A percentile compares a stretch with the other conserved stretches of the same genome.
Conservation (phyloP, 495 filamentous ascomycete species). For the Penicillium odoratum region DNA sequence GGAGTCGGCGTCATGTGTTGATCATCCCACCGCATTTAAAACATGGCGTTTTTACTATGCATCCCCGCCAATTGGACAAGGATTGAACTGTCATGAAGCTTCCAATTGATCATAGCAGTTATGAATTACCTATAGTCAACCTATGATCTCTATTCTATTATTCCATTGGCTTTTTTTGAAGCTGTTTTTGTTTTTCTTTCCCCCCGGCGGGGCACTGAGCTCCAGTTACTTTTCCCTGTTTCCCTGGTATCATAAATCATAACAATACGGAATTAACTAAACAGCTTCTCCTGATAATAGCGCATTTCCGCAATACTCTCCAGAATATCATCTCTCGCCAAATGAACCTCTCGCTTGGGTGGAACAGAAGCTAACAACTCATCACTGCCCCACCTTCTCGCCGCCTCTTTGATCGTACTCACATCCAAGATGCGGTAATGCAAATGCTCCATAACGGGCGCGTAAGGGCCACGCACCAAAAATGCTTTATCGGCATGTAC, state of each 20-base stretch:
- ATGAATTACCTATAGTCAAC: not conserved
- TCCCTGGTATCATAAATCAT: constrained; percentile 1
- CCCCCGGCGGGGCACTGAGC: constrained; percentile 4
- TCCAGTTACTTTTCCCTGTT: not conserved
- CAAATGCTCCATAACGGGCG: constrained; percentile 67
- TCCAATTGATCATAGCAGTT: not conserved
- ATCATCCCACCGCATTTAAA: constrained; percentile 24
- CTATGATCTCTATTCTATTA: not conserved
- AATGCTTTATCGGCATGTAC: constrained; percentile 90
- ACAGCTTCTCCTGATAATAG: constrained; percentile 62
- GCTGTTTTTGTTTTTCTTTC: not conserved
- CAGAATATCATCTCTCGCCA: constrained; percentile 85
- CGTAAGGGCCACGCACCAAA: constrained; percentile 71
- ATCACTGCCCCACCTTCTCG: constrained; percentile 71
- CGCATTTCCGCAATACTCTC: constrained; percentile 91
- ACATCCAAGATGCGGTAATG: constrained; percentile 93
- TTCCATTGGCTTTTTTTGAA: not conserved
- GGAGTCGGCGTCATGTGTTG: constrained; percentile 33
- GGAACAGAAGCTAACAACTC: constrained; percentile 61
- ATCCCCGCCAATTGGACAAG: not conserved
- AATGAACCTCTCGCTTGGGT: constrained; percentile 71
- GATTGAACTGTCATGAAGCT: not conserved
- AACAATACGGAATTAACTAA: constrained; percentile 16
- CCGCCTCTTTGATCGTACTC: constrained; percentile 86
- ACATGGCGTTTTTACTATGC: not conserved